A percentile compares a stretch with the other conserved stretches of the same genome.
phyloP scores from a whole-genome alignment of 345 rosid species.

The Euclidium syriacum region DNA sequence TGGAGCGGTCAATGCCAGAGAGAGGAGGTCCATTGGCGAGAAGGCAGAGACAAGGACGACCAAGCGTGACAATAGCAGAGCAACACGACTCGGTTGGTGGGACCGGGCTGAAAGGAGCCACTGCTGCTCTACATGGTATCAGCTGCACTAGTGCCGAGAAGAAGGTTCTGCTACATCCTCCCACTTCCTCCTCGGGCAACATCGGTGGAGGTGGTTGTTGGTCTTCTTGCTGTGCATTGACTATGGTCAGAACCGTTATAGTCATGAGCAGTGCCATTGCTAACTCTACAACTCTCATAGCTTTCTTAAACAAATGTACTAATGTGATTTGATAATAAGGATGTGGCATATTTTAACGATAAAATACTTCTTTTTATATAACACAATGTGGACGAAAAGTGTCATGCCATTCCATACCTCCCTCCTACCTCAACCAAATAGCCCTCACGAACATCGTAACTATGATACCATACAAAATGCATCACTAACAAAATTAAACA shows the following conservation, averaged over 20 bases:
- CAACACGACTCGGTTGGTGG: slow-evolving; percentile 81
- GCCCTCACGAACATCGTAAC: too few relatives aligned
- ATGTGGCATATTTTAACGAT: too few relatives aligned
- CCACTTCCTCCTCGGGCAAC: slow-evolving; percentile 27
- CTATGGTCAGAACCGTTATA: slow-evolving; percentile 8
- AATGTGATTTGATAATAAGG: neutral
- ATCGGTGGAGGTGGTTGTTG: slow-evolving; percentile 29
- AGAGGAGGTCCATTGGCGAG: slow-evolving; percentile 78
- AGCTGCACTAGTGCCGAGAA: slow-evolving; percentile 75
- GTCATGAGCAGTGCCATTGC: slow-evolving; percentile 6
- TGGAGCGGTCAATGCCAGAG: slow-evolving; percentile 72
- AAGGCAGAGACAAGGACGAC: slow-evolving; percentile 78
- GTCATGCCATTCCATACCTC: slow-evolving; percentile 23
- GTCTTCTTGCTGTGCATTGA: slow-evolving; percentile 26
- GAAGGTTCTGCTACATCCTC: slow-evolving; percentile 67
- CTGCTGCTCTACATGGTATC: slow-evolving; percentile 82
- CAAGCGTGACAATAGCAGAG: slow-evolving; percentile 62
- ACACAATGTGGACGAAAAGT: neutral
- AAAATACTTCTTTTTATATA: slow-evolving; percentile 12
- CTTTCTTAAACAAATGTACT: neutral
- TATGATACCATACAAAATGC: too few relatives aligned
- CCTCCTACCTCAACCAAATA: slow-evolving; percentile 23
- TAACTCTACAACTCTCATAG: neutral
- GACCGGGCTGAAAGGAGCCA: slow-evolving; percentile 72
- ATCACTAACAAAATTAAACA: too few relatives aligned